A percentile compares a stretch with the other conserved stretches of the same genome.
These are phyloP conservation scores for Plasmodium gaboni DNA, from an alignment of 169 alveolate genomes.

Conservation along the genomic window DNA sequence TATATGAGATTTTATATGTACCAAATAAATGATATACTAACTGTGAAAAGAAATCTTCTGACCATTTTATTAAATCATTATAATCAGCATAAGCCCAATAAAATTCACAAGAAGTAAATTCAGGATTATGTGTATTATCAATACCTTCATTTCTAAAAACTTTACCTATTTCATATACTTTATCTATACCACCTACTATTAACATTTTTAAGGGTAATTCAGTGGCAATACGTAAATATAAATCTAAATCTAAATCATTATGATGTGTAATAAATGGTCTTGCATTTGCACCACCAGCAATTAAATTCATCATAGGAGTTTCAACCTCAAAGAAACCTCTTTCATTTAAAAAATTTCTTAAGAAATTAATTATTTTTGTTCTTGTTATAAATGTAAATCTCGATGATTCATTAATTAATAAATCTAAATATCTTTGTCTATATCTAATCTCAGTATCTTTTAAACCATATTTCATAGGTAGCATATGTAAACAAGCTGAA, in stretches of 20 bases:
- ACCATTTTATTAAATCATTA: slow-evolving; percentile 95
- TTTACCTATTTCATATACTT: slow-evolving; percentile 99
- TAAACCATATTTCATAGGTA: slow-evolving; percentile 96
- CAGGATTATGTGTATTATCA: slow-evolving; percentile 99
- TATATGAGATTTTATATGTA: slow-evolving; percentile 93
- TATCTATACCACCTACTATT: slow-evolving; percentile 97
- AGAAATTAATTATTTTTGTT: slow-evolving; percentile 86
- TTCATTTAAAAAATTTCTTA: slow-evolving; percentile 91
- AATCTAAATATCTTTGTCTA: slow-evolving; percentile 97
- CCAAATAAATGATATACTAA: slow-evolving; percentile 93
- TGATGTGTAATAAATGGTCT: slow-evolving; percentile 98
- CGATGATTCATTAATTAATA: slow-evolving; percentile 93
- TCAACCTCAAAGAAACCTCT: slow-evolving; percentile 98
- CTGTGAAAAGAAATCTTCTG: slow-evolving; percentile 96
- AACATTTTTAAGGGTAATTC: slow-evolving; percentile 98
- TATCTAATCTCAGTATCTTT: slow-evolving; percentile 95
- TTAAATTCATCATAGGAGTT: slow-evolving; percentile 98
- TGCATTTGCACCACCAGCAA: slow-evolving; percentile 98
- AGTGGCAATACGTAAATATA: slow-evolving; percentile 99
- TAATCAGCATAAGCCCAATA: slow-evolving; percentile 98
- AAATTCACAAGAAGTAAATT: slow-evolving; percentile 99
- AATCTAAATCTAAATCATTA: slow-evolving; percentile 96
- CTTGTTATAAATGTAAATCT: slow-evolving; percentile 93
- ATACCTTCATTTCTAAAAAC: slow-evolving; percentile 99
- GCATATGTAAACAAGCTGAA: slow-evolving; percentile 97